Evolutionary conservation across 768 basidiomycete species (phyloP), one percentile per base, ranked within the genome.

Genomic region (Omphalotus guepiniiformis): DNA sequence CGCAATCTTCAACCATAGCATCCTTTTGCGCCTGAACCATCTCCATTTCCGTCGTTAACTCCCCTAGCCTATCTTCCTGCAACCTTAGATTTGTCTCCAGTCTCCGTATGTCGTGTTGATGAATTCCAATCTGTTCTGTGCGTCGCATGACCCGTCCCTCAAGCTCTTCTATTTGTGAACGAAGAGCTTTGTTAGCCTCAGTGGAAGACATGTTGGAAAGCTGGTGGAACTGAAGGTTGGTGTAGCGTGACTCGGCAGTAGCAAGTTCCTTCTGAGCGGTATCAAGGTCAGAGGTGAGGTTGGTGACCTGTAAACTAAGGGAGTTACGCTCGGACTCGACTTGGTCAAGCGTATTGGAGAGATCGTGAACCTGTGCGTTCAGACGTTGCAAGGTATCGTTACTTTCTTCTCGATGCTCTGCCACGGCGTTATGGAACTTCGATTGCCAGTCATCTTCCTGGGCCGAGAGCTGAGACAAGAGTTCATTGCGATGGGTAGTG

Each of bases 1-100:
- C 82, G 56, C 89, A 91, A 58, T 92, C 89, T 52, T 90, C 88
- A 0, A 91, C 78, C 85, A 92, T 88, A 2, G 85, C 82, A 47
- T 80, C 79, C 61, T 84, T 88, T 68, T 89, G 78, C 4, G 79
- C 74, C 18, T 66, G 70, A 49, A 82, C 67, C 51, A 76, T 75
- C 56, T 88, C 88, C 48, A 88, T 61, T 55, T 92, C 89, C 15
- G 59, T 62, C 2, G 75, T 82, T 77, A 88, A 76, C 67, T 91
- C 89, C 2, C 60, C 62, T 30, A 89, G 63, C 6, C 85, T 73
- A 22, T 91, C 88, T 60, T 92, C 89, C 47, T 87, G 82, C 27
- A 91, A 65, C 47, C 73, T 72, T 42, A 85, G 59, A 54, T 92
- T 92, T 47, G 81, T 82, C 63, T 89, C 88, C 29, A 91, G 66